A percentile compares a stretch with the other conserved stretches of the same genome.
Conservation (phyloP, 306 rosid genomes). For the Sechiopsis laciniata region DNA sequence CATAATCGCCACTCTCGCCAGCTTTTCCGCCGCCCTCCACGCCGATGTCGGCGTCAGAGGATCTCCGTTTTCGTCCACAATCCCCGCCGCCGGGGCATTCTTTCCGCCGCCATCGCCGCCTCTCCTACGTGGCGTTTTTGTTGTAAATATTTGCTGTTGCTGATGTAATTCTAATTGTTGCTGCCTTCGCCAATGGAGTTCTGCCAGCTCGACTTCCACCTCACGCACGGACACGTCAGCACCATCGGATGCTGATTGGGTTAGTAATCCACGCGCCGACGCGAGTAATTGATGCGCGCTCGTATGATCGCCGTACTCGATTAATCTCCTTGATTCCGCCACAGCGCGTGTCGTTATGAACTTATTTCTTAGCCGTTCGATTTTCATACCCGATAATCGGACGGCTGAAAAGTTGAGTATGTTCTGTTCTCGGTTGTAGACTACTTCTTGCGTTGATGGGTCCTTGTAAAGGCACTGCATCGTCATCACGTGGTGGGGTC, state of each 20-base stretch:
- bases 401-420: conserved; percentile 26
- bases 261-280: conserved; percentile 49
- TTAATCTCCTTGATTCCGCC: conserved; percentile 48
- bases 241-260: conserved; percentile 33
- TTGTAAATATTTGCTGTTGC: neutral
- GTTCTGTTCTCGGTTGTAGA: conserved; percentile 48
- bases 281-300: conserved; percentile 57
- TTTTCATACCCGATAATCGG: conserved; percentile 23
- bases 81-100: conserved; percentile 9
- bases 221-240: conserved; percentile 38
- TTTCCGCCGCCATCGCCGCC: conserved; percentile 11
- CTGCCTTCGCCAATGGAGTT: conserved; percentile 51
- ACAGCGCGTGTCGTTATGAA: conserved; percentile 56
- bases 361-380: conserved; percentile 42
- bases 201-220: conserved; percentile 57
- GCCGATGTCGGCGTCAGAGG: conserved; percentile 72
- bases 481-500: conserved; percentile 56
- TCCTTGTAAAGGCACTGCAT: conserved; percentile 59
- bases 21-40: conserved; percentile 77
- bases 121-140: conserved; percentile 30
- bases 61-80: conserved; percentile 58
- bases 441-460: conserved; percentile 51
- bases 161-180: conserved; percentile 7
- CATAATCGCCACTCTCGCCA: conserved; percentile 61
- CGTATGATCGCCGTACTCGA: conserved; percentile 37